phyloP scores from a whole-genome alignment of 306 rosid species.

The Malus sieversii region DNA sequence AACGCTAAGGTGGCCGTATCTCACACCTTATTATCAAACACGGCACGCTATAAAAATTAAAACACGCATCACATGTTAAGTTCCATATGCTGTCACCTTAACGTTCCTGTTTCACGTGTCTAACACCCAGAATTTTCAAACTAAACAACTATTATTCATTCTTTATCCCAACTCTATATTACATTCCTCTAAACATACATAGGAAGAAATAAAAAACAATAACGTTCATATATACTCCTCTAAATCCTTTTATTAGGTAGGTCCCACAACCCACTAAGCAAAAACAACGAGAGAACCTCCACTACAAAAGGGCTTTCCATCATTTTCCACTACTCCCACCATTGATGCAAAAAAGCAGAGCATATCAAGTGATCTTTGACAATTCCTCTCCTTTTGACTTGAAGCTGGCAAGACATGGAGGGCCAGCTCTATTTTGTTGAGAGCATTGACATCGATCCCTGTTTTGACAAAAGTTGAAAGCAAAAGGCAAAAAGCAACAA shows the following conservation, averaged over 20 bases:
- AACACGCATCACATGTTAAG: too few species aligned
- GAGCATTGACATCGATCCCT: constrained; percentile 62
- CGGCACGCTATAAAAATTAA: too few species aligned
- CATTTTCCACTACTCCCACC: constrained; percentile 74
- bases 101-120: too few species aligned
- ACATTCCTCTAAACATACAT: constrained; percentile 37
- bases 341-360: constrained; percentile 43
- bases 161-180: constrained; percentile 28
- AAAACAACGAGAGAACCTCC: constrained; percentile 32
- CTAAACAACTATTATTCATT: constrained; percentile 30
- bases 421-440: constrained; percentile 34
- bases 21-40: too few species aligned
- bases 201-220: background rate
- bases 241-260: constrained; percentile 44
- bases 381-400: constrained; percentile 45
- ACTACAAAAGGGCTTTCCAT: constrained; percentile 51
- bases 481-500: constrained; percentile 34
- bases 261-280: constrained; percentile 89
- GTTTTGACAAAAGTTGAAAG: constrained; percentile 53
- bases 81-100: too few species aligned
- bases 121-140: constrained; percentile 25
- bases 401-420: constrained; percentile 47
- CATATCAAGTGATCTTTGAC: constrained; percentile 72
- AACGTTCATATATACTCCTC: constrained; percentile 31
- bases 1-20: too few species aligned